These are phyloP conservation scores for Theileria orientalis DNA, from an alignment of 169 alveolate species.

Conservation along the genomic window DNA sequence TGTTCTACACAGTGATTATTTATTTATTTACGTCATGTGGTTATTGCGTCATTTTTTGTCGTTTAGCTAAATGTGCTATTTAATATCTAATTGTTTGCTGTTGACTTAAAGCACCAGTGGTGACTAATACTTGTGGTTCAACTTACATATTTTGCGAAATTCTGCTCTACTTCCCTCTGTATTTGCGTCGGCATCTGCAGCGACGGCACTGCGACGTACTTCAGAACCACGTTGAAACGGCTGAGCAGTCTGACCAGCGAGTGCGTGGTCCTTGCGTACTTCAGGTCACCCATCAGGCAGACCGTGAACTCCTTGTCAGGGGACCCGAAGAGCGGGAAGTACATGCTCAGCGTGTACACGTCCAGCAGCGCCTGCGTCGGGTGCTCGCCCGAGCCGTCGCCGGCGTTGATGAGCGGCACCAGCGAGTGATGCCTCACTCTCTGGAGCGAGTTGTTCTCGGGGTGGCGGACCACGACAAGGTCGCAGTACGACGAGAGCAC, in stretches of 20 bases:
- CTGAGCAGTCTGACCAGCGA: constrained; percentile 77
- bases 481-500: constrained; percentile 75
- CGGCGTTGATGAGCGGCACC: constrained; percentile 81
- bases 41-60: constrained; percentile 36
- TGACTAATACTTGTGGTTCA: constrained; percentile 25
- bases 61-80: constrained; percentile 47
- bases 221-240: constrained; percentile 70
- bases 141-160: constrained; percentile 66
- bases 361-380: constrained; percentile 84
- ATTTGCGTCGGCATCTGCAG: constrained; percentile 73
- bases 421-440: constrained; percentile 28
- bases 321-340: constrained; percentile 61
- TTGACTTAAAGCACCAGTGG: constrained; percentile 26
- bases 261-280: constrained; percentile 81
- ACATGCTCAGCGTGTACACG: constrained; percentile 73
- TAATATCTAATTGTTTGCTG: not conserved
- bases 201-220: constrained; percentile 67
- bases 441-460: constrained; percentile 44
- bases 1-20: constrained; percentile 26
- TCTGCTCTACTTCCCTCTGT: constrained; percentile 61
- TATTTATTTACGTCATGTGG: not conserved
- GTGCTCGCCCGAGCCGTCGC: constrained; percentile 84
- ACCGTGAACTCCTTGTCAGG: constrained; percentile 47
- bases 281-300: constrained; percentile 81
- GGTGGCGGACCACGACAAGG: constrained; percentile 72